Base-by-base conservation (phyloP, 2,329 filamentous ascomycete species). In the Ceratocystis destructans region DNA sequence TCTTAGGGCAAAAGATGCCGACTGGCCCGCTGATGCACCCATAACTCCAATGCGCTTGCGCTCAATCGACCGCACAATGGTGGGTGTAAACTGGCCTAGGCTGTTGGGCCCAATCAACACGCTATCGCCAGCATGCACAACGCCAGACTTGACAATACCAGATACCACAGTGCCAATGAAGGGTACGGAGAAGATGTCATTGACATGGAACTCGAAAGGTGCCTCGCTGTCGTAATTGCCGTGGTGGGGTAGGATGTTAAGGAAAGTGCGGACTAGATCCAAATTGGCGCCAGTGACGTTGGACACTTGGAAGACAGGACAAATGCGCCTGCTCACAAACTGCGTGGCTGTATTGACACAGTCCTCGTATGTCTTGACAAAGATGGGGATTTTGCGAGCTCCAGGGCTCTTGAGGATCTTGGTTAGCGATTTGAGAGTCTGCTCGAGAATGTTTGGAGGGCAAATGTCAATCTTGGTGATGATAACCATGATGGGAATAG, bases 401-500 rank as follows among this genome's bases (percentile, higher is more conserved):
- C 91, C 94, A 0, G 92, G 92, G 66, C 89, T 95, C 75, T 96
- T 96, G 70, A 99, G 81, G 64, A 99, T 96, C 73, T 92, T 89
- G 64, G 86, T 93, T 69, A 99, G 84, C 75, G 97, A 93, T 10
- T 86, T 88, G 59, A 97, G 86, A 25, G 94, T 99, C 78, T 97
- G 88, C 76, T 96, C 86, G 28, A 99, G 80, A 72, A 99, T 96
- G 70, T 97, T 89, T 1, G 93, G 91, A 25, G 94, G 94, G 75
- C 94, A 97, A 66, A 97, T 97, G 74, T 97, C 94, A 70, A 97
- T 96, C 79, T 97, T 99, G 75, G 93, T 99, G 69, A 97, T 86
- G 70, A 96, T 87, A 2, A 97, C 92, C 90, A 99, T 96, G 71
- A 99, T 90, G 0, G 94, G 94, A 10, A 99, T 93, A 72, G 97